phyloP scores from a whole-genome alignment of 495 filamentous ascomycete species.

The Podospora pseudoanserina region DNA sequence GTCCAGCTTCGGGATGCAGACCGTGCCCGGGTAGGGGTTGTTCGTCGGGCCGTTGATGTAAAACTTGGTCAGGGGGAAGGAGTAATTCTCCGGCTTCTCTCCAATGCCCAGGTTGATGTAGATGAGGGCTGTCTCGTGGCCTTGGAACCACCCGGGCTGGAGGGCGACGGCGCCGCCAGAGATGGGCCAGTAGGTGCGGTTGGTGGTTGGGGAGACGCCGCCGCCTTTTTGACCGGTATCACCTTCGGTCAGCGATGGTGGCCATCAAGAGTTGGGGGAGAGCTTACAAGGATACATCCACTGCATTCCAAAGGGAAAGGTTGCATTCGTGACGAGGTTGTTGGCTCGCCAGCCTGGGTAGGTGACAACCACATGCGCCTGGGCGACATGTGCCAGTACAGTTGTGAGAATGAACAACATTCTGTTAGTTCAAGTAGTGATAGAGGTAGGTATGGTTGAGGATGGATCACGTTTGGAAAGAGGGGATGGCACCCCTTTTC shows the following conservation, averaged over 20 bases:
- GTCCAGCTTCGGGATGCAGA: constrained; percentile 80
- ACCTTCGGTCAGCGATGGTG: background rate
- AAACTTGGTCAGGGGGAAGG: constrained; percentile 68
- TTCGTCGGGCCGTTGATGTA: constrained; percentile 74
- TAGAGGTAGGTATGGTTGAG: background rate
- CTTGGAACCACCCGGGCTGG: constrained; percentile 87
- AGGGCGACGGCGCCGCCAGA: constrained; percentile 74
- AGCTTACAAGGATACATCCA: constrained; percentile 76
- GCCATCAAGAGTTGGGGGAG: constrained; percentile 50
- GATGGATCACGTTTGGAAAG: background rate
- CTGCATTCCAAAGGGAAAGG: constrained; percentile 85
- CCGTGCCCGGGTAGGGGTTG: constrained; percentile 69
- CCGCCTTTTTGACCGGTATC: constrained; percentile 56
- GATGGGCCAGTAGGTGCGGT: constrained; percentile 86
- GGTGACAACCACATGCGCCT: constrained; percentile 74
- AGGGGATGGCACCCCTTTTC: background rate
- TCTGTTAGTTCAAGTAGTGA: background rate
- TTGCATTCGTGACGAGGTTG: constrained; percentile 76
- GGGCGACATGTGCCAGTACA: background rate
- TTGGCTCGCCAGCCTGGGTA: constrained; percentile 90
- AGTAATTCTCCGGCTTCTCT: constrained; percentile 58
- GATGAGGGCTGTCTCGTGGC: constrained; percentile 74
- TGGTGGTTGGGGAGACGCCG: constrained; percentile 68
- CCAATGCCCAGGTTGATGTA: constrained; percentile 91
- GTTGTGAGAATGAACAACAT: background rate